A percentile compares a stretch with the other conserved stretches of the same genome.
Conservation (phyloP, 352 stramenopile genomes). For the Globisporangium paroecandrum region DNA sequence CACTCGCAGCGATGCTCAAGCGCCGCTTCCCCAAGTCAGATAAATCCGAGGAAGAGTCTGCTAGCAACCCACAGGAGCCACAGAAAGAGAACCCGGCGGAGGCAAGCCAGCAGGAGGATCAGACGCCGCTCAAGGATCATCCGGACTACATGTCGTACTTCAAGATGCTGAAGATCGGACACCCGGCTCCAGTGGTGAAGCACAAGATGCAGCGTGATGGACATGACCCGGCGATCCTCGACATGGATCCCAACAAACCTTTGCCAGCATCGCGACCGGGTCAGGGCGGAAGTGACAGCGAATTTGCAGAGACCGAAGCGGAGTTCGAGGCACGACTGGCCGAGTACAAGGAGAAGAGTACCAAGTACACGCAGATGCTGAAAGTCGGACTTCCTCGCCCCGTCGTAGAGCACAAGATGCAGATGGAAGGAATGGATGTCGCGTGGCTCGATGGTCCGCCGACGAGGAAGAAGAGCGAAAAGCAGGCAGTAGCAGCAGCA, state of each 20-base stretch:
- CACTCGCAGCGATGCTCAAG: conserved; percentile 17
- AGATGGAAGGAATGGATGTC: conserved; percentile 65
- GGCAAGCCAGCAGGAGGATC: conserved; percentile 19
- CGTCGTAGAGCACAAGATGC: conserved; percentile 85
- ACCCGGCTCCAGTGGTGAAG: conserved; percentile 59
- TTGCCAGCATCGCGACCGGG: conserved; percentile 22
- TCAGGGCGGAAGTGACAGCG: conserved; percentile 9
- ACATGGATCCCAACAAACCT: conserved; percentile 60
- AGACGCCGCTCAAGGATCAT: conserved; percentile 55
- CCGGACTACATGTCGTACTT: conserved; percentile 76
- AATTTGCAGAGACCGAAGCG: conserved; percentile 37
- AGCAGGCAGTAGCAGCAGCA: conserved; percentile 19
- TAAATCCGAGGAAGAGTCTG: neutral
- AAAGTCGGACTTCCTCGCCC: conserved; percentile 66
- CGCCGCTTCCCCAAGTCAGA: conserved; percentile 2
- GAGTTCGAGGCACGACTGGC: conserved; percentile 52
- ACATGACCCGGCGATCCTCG: conserved; percentile 56
- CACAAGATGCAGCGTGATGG: conserved; percentile 75
- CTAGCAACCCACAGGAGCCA: conserved; percentile 8
- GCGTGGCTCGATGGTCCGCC: conserved; percentile 62
- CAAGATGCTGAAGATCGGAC: conserved; percentile 78
- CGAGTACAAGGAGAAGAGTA: conserved; percentile 63
- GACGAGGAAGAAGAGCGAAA: conserved; percentile 26
- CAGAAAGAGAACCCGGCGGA: conserved; percentile 11
- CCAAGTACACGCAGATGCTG: conserved; percentile 76